phyloP scores from a whole-genome alignment of 2,329 filamentous ascomycete species.

The Fusarium stilboides region DNA sequence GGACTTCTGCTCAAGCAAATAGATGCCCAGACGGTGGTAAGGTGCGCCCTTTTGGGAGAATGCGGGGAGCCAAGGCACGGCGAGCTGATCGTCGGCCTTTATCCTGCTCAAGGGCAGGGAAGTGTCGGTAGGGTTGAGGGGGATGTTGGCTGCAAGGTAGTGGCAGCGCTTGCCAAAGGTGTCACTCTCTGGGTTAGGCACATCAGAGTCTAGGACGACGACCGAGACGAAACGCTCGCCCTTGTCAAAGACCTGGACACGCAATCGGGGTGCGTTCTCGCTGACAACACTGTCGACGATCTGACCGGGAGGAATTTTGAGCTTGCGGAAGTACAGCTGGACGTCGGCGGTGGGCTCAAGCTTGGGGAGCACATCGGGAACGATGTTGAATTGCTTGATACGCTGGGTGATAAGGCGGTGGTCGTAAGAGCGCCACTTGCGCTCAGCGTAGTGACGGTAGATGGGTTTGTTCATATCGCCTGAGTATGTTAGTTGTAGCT shows the following conservation, averaged over 20 bases:
- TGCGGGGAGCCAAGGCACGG: conserved; percentile 86
- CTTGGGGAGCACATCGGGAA: conserved; percentile 88
- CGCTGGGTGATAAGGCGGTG: conserved; percentile 86
- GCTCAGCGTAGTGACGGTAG: conserved; percentile 89
- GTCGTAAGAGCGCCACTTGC: conserved; percentile 89
- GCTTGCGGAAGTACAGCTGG: conserved; percentile 82
- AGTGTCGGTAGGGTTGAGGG: conserved; percentile 66
- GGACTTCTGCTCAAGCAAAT: conserved; percentile 84
- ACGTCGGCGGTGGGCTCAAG: conserved; percentile 86
- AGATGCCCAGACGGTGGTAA: conserved; percentile 90
- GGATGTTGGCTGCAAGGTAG: conserved; percentile 81
- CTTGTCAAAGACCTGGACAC: conserved; percentile 86
- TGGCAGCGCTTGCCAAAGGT: conserved; percentile 87
- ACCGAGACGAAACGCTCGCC: conserved; percentile 88
- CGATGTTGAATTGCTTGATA: conserved; percentile 86
- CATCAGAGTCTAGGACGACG: conserved; percentile 90
- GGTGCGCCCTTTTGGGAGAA: conserved; percentile 90
- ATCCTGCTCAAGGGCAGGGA: conserved; percentile 77
- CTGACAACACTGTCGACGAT: conserved; percentile 82
- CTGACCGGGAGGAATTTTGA: conserved; percentile 80
- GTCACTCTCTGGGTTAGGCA: conserved; percentile 83
- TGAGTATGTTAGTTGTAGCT: conserved; percentile 55
- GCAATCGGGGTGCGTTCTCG: conserved; percentile 80
- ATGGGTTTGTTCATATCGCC: conserved; percentile 97
- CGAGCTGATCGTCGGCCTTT: conserved; percentile 74